A percentile compares a stretch with the other conserved stretches of the same genome.
phyloP scores from a whole-genome alignment of 208 protist genomes.

The Angomonas deanei region DNA sequence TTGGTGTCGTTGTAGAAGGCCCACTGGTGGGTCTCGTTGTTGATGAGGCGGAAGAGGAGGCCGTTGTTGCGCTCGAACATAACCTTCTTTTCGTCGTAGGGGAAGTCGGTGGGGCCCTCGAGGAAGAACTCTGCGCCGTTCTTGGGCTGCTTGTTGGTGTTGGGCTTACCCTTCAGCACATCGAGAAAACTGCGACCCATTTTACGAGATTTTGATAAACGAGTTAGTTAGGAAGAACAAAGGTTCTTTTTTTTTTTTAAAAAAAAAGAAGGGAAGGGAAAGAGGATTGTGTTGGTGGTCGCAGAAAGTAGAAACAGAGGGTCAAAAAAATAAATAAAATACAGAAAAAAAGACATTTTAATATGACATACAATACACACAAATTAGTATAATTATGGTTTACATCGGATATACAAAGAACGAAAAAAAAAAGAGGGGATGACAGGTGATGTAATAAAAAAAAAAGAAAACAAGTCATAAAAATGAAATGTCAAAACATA shows the following conservation, averaged over 20 bases:
- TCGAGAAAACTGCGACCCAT: not conserved
- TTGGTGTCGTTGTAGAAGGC: slow-evolving; percentile 59
- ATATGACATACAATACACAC: not conserved
- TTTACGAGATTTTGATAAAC: not conserved
- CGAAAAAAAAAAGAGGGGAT: slow-evolving; percentile 7
- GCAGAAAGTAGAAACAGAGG: slow-evolving; percentile 2
- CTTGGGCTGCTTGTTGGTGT: slow-evolving; percentile 9
- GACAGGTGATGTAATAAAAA: not conserved
- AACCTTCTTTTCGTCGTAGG: slow-evolving; percentile 22
- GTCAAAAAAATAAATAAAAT: not conserved
- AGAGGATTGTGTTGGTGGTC: not conserved
- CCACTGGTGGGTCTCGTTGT: slow-evolving; percentile 22
- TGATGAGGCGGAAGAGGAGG: slow-evolving; percentile 47
- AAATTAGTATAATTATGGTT: not conserved
- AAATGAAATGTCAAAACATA: no score
- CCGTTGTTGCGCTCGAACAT: slow-evolving; percentile 42
- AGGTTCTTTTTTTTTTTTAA: not conserved
- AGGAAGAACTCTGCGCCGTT: slow-evolving; percentile 17
- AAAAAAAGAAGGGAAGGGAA: slow-evolving; percentile 2
- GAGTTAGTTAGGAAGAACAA: no score
- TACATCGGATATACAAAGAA: not conserved
- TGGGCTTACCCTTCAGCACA: not conserved
- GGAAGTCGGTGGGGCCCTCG: slow-evolving; percentile 18
- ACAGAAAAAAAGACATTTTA: slow-evolving; percentile 6
- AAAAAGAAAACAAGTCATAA: no score